Percentiles rank a stretch among this genome's conserved stretches.
Evolutionary conservation across 2,329 filamentous ascomycete genomes (phyloP).

Genomic region (Fonsecaea pugnacius): DNA sequence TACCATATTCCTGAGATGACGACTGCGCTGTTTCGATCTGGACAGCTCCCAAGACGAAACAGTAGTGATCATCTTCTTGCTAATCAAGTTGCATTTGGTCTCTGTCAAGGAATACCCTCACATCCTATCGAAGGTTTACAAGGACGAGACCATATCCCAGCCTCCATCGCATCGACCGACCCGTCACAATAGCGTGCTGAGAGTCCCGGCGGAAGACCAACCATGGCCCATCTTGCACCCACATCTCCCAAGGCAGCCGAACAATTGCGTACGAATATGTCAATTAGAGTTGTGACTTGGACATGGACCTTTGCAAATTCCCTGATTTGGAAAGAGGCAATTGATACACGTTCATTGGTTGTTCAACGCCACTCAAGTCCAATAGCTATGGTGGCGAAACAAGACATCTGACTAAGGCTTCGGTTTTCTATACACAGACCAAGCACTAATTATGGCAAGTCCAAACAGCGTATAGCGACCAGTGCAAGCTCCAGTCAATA

Average conservation of each 20-base stretch:
- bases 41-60: not conserved
- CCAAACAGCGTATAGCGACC: not conserved
- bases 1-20: not conserved
- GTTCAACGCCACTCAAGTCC: not conserved
- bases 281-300: not conserved
- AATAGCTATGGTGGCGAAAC: not conserved
- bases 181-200: not conserved
- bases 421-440: not conserved
- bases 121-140: not conserved
- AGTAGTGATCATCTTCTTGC: conserved; percentile 6
- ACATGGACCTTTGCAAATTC: conserved; percentile 7
- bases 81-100: conserved; percentile 16
- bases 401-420: not conserved
- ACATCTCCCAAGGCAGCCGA: not conserved
- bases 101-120: not conserved
- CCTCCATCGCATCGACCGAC: not conserved
- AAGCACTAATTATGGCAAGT: not conserved
- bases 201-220: not conserved
- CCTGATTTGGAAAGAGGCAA: conserved; percentile 20
- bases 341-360: conserved; percentile 2
- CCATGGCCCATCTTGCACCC: not conserved
- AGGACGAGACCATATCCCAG: not conserved
- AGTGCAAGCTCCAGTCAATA: not conserved
- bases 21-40: not conserved
- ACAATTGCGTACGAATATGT: not conserved